Percentiles rank a stretch among this genome's conserved stretches.
phyloP scores from a whole-genome alignment of 352 stramenopile genomes.

The Globisporangium cylindrosporum region DNA sequence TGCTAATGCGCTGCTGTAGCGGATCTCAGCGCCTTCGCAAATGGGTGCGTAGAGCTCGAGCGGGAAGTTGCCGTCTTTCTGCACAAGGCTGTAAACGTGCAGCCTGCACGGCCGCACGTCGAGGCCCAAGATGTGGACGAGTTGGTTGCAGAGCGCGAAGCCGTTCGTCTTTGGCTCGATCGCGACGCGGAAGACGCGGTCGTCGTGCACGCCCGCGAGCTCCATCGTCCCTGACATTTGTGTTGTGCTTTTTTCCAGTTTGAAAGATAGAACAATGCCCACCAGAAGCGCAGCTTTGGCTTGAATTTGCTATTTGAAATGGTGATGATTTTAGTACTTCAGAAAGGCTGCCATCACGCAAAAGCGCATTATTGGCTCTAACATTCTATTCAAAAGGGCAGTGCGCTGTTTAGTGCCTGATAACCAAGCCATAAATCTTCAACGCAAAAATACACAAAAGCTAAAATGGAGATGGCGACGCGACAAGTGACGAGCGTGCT shows the following conservation, averaged over 20 bases:
- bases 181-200: neutral
- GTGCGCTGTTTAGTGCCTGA: neutral
- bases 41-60: neutral
- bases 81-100: neutral
- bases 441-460: neutral
- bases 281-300: neutral
- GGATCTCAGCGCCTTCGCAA: neutral
- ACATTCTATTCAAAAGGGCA: neutral
- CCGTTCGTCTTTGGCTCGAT: neutral
- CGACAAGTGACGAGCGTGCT: neutral
- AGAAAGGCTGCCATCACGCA: neutral
- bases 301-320: neutral
- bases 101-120: neutral
- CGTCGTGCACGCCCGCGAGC: neutral
- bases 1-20: neutral
- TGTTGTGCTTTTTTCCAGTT: neutral
- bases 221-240: neutral
- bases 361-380: neutral
- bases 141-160: neutral
- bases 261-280: neutral
- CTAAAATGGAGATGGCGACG: neutral
- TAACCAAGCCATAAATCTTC: neutral
- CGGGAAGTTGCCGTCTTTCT: neutral
- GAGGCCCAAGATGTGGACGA: neutral
- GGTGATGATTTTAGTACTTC: neutral